These are phyloP conservation scores for Lachancea sp. DNA, from an alignment of 805 yeast genomes.

Conservation along the genomic window DNA sequence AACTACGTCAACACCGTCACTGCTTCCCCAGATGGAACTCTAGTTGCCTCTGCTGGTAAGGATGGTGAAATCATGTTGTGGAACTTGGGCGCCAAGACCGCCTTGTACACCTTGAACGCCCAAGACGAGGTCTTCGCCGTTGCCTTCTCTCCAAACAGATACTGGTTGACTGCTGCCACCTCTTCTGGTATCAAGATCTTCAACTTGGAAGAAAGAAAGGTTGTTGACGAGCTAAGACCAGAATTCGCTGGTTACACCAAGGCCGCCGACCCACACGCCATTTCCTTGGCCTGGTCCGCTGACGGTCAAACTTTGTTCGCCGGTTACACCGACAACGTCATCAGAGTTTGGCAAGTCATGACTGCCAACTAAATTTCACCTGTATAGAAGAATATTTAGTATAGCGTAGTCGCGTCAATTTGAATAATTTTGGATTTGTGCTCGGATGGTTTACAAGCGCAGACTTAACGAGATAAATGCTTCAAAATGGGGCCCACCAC, in stretches of 20 bases:
- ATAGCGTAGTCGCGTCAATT: conserved; percentile 8
- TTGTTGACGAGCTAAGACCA: conserved; percentile 97
- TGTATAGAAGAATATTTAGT: conserved; percentile 1
- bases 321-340: conserved; percentile 99
- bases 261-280: conserved; percentile 96
- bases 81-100: conserved; percentile 83
- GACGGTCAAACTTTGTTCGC: conserved; percentile 99
- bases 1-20: conserved; percentile 97
- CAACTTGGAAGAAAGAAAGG: conserved; percentile 90
- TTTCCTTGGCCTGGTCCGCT: conserved; percentile 98
- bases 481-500: too few species aligned
- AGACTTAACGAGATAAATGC: too few species aligned
- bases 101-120: conserved; percentile 89
- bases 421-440: conserved; percentile 1
- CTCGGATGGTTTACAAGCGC: too few species aligned
- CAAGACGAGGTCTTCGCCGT: conserved; percentile 96
- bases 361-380: conserved; percentile 40
- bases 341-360: conserved; percentile 99
- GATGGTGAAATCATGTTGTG: conserved; percentile 98
- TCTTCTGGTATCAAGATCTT: conserved; percentile 95
- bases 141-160: conserved; percentile 99
- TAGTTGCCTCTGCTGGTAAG: conserved; percentile 99
- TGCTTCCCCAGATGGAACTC: conserved; percentile 98
- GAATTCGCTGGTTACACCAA: conserved; percentile 83
- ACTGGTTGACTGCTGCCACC: conserved; percentile 99